These are phyloP conservation scores for Nothomitra cinnamomea DNA, from an alignment of 2,329 filamentous ascomycete genomes.

Conservation along the genomic window DNA sequence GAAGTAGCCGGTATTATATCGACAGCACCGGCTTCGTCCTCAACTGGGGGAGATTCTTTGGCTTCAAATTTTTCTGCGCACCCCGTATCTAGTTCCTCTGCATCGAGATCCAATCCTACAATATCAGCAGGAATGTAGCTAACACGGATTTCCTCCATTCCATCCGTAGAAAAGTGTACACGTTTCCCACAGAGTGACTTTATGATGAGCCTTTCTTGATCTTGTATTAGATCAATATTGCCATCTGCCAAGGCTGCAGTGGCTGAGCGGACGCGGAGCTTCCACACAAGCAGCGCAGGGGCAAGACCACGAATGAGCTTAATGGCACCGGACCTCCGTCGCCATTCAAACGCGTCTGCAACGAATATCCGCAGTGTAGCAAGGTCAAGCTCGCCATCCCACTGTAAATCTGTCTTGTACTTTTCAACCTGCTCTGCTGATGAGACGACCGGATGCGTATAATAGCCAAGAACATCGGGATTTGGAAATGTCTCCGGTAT, in stretches of 20 bases:
- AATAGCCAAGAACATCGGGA: constrained; percentile 63
- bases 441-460: constrained; percentile 76
- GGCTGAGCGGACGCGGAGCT: constrained; percentile 23
- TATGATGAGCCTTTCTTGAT: constrained; percentile 33
- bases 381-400: constrained; percentile 48
- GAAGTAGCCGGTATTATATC: constrained; percentile 18
- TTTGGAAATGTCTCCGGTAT: constrained; percentile 76
- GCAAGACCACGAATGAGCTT: constrained; percentile 65
- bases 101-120: constrained; percentile 58
- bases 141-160: constrained; percentile 58
- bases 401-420: constrained; percentile 36
- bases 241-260: constrained; percentile 22
- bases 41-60: constrained; percentile 4
- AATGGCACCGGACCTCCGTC: constrained; percentile 55
- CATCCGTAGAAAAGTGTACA: constrained; percentile 57
- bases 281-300: constrained; percentile 53
- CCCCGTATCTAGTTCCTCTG: constrained; percentile 30
- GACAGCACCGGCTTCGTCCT: constrained; percentile 15
- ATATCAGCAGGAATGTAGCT: constrained; percentile 61
- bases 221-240: constrained; percentile 16
- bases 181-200: constrained; percentile 50
- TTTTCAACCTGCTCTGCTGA: constrained; percentile 35
- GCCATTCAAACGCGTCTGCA: constrained; percentile 74
- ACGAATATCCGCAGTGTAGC: constrained; percentile 55
- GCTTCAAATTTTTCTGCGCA: constrained; percentile 4